Evolutionary conservation across 345 rosid species (phyloP), one percentile per base, ranked within the genome.

Genomic region (Carallia brachiata): DNA sequence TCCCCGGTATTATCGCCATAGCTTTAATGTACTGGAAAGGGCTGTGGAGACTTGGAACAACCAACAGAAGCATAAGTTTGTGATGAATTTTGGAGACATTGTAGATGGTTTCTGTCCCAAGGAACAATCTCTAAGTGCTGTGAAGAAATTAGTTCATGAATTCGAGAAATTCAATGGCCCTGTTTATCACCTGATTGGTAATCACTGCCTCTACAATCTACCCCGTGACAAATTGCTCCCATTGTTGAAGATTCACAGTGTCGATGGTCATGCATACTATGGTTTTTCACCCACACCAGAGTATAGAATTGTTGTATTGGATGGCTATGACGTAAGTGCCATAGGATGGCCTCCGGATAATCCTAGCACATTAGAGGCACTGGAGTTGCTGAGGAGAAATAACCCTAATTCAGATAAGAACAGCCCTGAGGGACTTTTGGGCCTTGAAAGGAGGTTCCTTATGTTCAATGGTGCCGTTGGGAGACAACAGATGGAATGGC

Each of bases 151-250:
- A 6, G 81, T 65, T 18, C 6, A 19, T 52, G 96, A 92, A 58
- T 87, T 90, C 39, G 79, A 84, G 44, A 89, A 88, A 39, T 89
- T 92, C 69, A 65, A 79, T 5, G 93, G 97, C n/a, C 85, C 88
- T 0, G 82, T 85, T 27, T 85, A 87, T 84, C 99, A 95, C 70
- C 73, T 92, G 90, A 92, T 95, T 63, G 99, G 98, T 10, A 92
- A 95, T 70, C 99, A 95, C 72, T 92, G 97, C 67, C 91, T 92
- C n/a, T 95, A 95, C 82, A 95, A 95, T 76, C 97, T 95, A 77
- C 90, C 91, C 15, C 90, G 97, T 7, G 81, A 80, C 61, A 73
- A 86, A 74, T 62, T 92, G 63, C 92, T 91, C 62, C 97, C 97
- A 1, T 73, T 95, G 4, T 79, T 95, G 72, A 86, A 86, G 67